phyloP scores from a whole-genome alignment of 1,284 basidiomycete species.

The Amylostereum chailletii region DNA sequence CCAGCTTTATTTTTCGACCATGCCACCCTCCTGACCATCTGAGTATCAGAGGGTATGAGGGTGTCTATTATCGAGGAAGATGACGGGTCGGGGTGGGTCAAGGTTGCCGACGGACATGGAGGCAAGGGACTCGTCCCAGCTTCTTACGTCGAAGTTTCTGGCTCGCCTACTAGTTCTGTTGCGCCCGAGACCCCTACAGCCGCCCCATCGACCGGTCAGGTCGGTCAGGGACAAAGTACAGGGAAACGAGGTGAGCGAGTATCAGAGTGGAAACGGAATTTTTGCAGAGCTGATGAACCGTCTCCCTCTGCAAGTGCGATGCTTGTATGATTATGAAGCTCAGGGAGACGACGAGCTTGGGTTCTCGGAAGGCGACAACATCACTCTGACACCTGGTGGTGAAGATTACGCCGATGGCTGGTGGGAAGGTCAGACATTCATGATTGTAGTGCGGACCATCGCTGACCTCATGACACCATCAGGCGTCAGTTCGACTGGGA shows the following conservation, averaged over 20 bases:
- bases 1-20: constrained; percentile 8
- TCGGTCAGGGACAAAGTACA: constrained; percentile 20
- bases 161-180: constrained; percentile 10
- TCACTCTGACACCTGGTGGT: constrained; percentile 61
- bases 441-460: too few relatives aligned
- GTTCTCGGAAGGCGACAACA: constrained; percentile 48
- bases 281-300: neutral
- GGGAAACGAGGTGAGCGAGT: constrained; percentile 37
- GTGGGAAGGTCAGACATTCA: constrained; percentile 61
- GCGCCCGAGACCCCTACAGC: too few relatives aligned
- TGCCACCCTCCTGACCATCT: constrained; percentile 10
- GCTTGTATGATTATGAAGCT: constrained; percentile 60
- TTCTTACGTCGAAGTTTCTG: constrained; percentile 52
- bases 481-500: constrained; percentile 54
- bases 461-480: constrained; percentile 10
- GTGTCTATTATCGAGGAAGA: constrained; percentile 66
- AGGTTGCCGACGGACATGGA: constrained; percentile 50
- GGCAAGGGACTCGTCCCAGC: constrained; percentile 70
- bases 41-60: constrained; percentile 40
- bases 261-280: constrained; percentile 5
- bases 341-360: constrained; percentile 64
- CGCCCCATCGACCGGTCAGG: neutral
- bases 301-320: constrained; percentile 42
- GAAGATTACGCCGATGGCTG: constrained; percentile 65
- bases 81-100: constrained; percentile 83